Percentiles rank a stretch among this genome's conserved stretches.
Conservation (phyloP, 2,329 filamentous ascomycete species). For the Aureobasidium lini region DNA sequence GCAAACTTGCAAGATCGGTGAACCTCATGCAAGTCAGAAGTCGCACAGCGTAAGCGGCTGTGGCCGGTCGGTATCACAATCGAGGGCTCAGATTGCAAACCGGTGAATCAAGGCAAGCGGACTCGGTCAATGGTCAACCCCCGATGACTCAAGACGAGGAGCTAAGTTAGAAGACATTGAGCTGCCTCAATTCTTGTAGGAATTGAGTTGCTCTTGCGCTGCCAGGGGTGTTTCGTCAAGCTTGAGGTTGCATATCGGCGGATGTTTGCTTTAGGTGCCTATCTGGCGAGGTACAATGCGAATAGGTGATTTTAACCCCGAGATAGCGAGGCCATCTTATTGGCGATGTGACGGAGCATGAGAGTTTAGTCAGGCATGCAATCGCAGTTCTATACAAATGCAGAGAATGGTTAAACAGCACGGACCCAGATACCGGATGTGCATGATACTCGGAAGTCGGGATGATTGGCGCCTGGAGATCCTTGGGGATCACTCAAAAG, state of each 20-base stretch:
- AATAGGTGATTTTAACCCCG: too few relatives aligned
- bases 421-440: background rate
- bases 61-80: background rate
- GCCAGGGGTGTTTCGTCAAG: too few relatives aligned
- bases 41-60: background rate
- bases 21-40: background rate
- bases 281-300: too few relatives aligned
- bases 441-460: background rate
- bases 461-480: background rate
- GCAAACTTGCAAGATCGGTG: background rate
- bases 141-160: background rate
- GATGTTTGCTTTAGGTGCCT: too few relatives aligned
- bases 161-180: background rate
- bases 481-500: background rate
- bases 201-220: too few relatives aligned
- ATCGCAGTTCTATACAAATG: background rate
- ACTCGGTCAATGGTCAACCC: background rate
- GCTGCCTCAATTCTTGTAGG: too few relatives aligned
- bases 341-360: background rate
- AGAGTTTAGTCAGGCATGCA: too few relatives aligned
- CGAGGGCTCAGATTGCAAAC: background rate
- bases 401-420: constrained; percentile 3
- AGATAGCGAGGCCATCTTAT: too few relatives aligned
- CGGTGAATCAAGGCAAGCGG: background rate
- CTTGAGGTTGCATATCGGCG: too few relatives aligned